These are phyloP conservation scores for Rheum nobile DNA, from an alignment of 148 eudicot species.

Conservation along the genomic window DNA sequence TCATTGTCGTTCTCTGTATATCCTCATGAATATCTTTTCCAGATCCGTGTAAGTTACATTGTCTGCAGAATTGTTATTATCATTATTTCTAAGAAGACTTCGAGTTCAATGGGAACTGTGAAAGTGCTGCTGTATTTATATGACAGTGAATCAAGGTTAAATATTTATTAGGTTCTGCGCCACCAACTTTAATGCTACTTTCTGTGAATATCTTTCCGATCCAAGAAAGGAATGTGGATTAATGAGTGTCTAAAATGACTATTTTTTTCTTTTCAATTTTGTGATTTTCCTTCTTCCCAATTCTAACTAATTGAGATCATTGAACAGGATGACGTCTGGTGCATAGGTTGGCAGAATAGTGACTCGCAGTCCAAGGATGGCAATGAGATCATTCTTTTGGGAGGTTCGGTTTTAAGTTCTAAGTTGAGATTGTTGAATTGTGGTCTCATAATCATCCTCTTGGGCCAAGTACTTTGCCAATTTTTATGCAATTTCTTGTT, in stretches of 20 bases:
- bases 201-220: too few relatives aligned
- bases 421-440: neutral
- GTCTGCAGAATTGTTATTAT: neutral
- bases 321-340: constrained; percentile 40
- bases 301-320: neutral
- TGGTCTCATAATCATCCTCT: neutral
- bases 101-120: neutral
- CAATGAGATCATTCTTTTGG: constrained; percentile 37
- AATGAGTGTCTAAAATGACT: neutral
- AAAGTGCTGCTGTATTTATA: neutral
- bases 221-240: neutral
- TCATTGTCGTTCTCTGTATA: constrained; percentile 27
- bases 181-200: neutral
- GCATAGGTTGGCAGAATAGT: constrained; percentile 49
- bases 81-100: neutral
- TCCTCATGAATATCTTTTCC: constrained; percentile 45
- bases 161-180: neutral
- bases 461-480: neutral
- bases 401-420: constrained; percentile 26
- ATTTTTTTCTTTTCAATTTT: constrained; percentile 3
- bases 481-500: neutral
- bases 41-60: constrained; percentile 22
- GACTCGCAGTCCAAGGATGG: constrained; percentile 41
- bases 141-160: neutral
- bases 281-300: neutral